A percentile compares a stretch with the other conserved stretches of the same genome.
Conservation (phyloP, 768 basidiomycete genomes). For the Lyophyllum semitale region DNA sequence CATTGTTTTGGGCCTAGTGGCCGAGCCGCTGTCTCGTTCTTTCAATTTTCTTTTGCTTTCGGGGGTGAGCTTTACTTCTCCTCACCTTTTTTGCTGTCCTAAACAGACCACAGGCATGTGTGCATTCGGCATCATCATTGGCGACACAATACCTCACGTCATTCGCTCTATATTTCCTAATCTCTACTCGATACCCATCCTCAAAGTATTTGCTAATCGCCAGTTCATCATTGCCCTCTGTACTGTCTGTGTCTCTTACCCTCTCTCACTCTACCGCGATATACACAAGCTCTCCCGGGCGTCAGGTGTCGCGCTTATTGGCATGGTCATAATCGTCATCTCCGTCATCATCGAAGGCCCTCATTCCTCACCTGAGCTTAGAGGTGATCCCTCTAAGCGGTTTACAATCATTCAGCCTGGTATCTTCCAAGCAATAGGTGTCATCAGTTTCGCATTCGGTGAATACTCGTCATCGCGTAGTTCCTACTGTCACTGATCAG, state of each 20-base stretch:
- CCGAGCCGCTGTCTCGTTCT: constrained; percentile 92
- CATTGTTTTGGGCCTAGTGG: constrained; percentile 90
- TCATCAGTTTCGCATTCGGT: constrained; percentile 93
- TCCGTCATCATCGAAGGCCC: constrained; percentile 85
- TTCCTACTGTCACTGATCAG: constrained; percentile 2
- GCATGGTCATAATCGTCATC: constrained; percentile 92
- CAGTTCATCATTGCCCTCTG: constrained; percentile 88
- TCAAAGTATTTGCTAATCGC: constrained; percentile 79
- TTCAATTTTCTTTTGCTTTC: constrained; percentile 97
- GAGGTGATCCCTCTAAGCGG: constrained; percentile 74
- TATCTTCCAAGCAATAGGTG: constrained; percentile 93
- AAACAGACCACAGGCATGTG: constrained; percentile 76
- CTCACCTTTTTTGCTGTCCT: not conserved
- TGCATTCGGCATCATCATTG: constrained; percentile 96
- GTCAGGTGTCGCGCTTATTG: constrained; percentile 84
- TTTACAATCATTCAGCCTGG: constrained; percentile 79
- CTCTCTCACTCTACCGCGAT: constrained; percentile 93
- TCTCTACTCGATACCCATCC: constrained; percentile 64
- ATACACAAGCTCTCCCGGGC: constrained; percentile 96
- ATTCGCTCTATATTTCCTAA: constrained; percentile 83
- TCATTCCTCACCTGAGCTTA: constrained; percentile 68
- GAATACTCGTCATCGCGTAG: constrained; percentile 5
- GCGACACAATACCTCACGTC: constrained; percentile 96
- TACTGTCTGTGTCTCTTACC: constrained; percentile 89
- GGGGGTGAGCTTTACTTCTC: constrained; percentile 59